Conservation (phyloP, 257 asterid genomes). For the Ligustrum vulgare region DNA sequence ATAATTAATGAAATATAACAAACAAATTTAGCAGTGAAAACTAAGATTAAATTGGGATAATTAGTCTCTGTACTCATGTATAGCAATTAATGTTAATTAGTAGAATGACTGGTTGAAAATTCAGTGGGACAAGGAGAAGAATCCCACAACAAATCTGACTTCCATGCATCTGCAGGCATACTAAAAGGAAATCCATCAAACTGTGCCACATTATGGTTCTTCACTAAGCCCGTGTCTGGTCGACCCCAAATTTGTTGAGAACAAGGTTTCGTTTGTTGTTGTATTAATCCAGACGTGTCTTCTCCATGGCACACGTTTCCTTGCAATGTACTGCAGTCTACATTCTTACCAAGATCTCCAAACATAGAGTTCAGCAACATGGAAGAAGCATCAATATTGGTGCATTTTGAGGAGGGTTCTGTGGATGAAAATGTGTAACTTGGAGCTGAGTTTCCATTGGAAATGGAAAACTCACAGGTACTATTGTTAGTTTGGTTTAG, state of each 20-base stretch:
- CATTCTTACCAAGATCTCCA: neutral
- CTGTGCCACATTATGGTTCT: neutral
- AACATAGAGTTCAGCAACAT: neutral
- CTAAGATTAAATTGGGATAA: too few species aligned
- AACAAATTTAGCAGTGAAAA: neutral
- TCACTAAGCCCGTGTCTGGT: neutral
- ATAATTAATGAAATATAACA: neutral
- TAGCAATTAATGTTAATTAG: neutral
- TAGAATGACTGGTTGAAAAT: neutral
- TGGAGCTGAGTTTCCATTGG: neutral
- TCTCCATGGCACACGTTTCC: neutral
- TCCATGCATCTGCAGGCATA: neutral
- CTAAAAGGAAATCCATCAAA: neutral
- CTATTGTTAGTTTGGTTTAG: neutral
- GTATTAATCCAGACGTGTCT: neutral
- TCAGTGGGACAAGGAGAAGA: neutral
- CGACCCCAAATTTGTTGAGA: neutral
- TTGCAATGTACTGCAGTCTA: neutral
- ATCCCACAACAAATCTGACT: neutral
- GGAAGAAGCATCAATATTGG: neutral
- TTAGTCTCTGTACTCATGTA: neutral
- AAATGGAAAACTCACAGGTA: too few species aligned
- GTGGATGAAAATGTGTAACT: neutral
- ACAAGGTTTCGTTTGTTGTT: neutral
- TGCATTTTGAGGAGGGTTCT: neutral